Percentiles rank a stretch among this genome's conserved stretches.
Conservation (phyloP, 2,329 filamentous ascomycete genomes). For the Arachnomyces sp. region DNA sequence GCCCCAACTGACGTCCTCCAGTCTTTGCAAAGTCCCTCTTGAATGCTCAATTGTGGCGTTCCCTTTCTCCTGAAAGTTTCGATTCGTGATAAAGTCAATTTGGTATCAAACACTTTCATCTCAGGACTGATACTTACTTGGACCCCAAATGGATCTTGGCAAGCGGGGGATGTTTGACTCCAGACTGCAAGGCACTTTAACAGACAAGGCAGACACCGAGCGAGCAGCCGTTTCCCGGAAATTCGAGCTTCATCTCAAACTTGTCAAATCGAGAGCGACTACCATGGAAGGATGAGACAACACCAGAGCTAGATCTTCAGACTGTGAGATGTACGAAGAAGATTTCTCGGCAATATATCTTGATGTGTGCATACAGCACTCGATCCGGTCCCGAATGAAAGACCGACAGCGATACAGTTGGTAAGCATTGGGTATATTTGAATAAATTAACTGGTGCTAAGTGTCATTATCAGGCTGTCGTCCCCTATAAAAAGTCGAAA, state of each 20-base stretch:
- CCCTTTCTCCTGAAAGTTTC: conserved; percentile 5
- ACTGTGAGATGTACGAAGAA: not conserved
- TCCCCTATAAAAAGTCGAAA: no score
- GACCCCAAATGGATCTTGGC: conserved; percentile 4
- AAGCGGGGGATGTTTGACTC: conserved; percentile 6
- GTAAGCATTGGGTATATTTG: conserved; percentile 1
- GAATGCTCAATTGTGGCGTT: conserved; percentile 1
- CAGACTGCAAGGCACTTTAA: not conserved
- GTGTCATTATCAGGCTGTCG: no score
- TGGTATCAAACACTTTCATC: no score
- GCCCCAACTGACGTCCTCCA: conserved; percentile 4
- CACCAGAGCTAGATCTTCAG: not conserved
- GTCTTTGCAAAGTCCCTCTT: conserved; percentile 3
- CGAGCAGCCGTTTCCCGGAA: not conserved
- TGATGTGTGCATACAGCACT: conserved; percentile 1
- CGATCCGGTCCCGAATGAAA: not conserved
- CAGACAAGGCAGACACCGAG: not conserved
- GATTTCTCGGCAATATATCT: conserved; percentile 1
- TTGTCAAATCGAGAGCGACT: not conserved
- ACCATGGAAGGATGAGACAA: not conserved
- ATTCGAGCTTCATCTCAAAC: conserved; percentile 2
- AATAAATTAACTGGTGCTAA: no score
- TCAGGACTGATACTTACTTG: conserved; percentile 4
- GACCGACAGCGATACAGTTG: conserved; percentile 2
- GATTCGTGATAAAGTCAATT: conserved; percentile 6